Percentiles rank a stretch among this genome's conserved stretches.
Evolutionary conservation across 164 flowering plant species (phyloP).

Genomic region (Echeveria elegans): DNA sequence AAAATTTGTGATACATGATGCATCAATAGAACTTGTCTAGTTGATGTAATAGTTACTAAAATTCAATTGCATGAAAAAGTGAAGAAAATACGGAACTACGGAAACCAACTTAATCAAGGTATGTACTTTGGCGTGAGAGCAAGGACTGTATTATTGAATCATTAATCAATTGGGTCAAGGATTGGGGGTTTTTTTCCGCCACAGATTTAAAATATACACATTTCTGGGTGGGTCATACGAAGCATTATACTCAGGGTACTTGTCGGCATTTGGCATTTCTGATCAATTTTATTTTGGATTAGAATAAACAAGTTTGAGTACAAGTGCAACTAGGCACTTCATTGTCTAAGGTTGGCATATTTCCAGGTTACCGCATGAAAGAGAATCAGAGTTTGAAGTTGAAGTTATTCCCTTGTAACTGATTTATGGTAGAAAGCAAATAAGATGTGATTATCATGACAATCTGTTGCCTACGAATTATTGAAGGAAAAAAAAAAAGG

Average conservation of each 20-base stretch:
- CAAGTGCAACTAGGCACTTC: neutral
- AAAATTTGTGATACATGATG: neutral
- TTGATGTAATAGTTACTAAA: neutral
- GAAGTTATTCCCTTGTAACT: neutral
- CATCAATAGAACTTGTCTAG: neutral
- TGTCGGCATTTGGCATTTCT: neutral
- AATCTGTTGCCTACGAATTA: too few relatives aligned
- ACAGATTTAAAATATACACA: neutral
- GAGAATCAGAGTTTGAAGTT: neutral
- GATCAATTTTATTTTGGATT: neutral
- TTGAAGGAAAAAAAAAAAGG: too few relatives aligned
- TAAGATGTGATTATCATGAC: neutral
- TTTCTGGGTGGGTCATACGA: neutral
- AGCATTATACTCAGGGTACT: neutral
- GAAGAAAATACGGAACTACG: slow-evolving; percentile 6
- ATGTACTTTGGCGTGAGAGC: neutral
- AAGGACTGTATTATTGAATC: neutral
- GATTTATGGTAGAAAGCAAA: neutral
- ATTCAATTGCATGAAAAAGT: neutral
- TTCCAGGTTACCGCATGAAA: neutral
- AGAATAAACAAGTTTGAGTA: neutral
- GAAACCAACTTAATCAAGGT: neutral
- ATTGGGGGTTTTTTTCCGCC: neutral
- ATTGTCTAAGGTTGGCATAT: neutral
- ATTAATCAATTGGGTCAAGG: neutral